Evolutionary conservation across 768 basidiomycete genomes (phyloP).

Genomic region (Mycena pura): DNA sequence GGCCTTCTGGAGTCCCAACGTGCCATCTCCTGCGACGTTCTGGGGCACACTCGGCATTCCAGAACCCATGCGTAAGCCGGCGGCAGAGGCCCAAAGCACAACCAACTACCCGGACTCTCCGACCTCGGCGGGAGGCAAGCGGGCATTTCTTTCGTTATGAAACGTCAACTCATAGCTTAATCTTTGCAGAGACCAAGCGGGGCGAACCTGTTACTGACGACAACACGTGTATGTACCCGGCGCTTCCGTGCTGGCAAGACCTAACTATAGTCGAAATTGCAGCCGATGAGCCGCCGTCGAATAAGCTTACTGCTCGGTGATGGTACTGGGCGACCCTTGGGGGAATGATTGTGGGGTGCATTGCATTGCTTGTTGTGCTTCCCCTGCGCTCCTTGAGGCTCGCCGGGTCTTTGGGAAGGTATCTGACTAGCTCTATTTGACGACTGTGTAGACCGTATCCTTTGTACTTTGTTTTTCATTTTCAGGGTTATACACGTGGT

Average conservation of each 20-base stretch:
- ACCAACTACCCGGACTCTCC: slow-evolving; percentile 13
- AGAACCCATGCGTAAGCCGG: slow-evolving; percentile 5
- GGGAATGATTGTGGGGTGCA: slow-evolving; percentile 23
- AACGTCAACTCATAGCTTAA: neutral
- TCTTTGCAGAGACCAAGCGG: slow-evolving; percentile 5
- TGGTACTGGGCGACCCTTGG: slow-evolving; percentile 40
- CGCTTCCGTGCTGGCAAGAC: neutral
- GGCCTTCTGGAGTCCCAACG: slow-evolving; percentile 15
- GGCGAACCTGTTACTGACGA: slow-evolving; percentile 6
- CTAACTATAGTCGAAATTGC: neutral
- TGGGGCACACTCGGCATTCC: slow-evolving; percentile 18
- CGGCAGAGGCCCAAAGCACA: neutral
- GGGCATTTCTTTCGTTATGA: neutral
- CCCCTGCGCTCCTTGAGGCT: slow-evolving; percentile 21
- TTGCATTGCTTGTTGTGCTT: slow-evolving; percentile 9
- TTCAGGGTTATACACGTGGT: slow-evolving; percentile 14
- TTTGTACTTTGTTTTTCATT: neutral
- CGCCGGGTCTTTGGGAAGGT: slow-evolving; percentile 24
- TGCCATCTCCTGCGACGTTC: slow-evolving; percentile 24
- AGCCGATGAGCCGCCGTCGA: slow-evolving; percentile 13
- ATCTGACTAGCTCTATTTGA: slow-evolving; percentile 17
- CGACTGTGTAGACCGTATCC: neutral
- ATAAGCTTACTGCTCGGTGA: slow-evolving; percentile 29
- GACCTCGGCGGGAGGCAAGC: slow-evolving; percentile 18
- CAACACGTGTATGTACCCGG: slow-evolving; percentile 8